A percentile compares a stretch with the other conserved stretches of the same genome.
These are phyloP conservation scores for Hypoxylon sp. DNA, from an alignment of 2,329 filamentous ascomycete genomes.

Conservation along the genomic window DNA sequence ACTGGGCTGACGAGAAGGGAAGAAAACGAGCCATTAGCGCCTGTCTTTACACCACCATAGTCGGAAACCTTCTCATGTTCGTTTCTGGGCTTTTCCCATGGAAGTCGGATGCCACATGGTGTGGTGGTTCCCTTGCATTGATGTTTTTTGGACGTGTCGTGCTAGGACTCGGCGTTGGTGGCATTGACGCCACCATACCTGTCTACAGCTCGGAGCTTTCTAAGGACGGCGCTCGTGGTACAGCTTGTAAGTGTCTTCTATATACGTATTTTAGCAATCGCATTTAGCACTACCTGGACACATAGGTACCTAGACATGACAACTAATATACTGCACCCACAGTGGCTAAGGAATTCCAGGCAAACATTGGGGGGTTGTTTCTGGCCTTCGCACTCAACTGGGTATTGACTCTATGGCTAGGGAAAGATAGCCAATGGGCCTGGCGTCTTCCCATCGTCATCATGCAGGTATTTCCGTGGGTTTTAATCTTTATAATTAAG, in stretches of 20 bases:
- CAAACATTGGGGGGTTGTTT: conserved; percentile 71
- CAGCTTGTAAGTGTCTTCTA: conserved; percentile 52
- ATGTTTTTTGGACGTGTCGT: conserved; percentile 49
- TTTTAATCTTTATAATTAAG: conserved; percentile 64
- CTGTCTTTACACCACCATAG: conserved; percentile 63
- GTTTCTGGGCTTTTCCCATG: conserved; percentile 63
- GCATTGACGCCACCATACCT: conserved; percentile 70
- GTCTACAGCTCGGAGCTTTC: conserved; percentile 69
- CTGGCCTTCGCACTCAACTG: conserved; percentile 72
- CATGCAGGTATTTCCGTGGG: conserved; percentile 69
- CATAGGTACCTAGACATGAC: not conserved
- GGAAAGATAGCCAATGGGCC: conserved; percentile 69
- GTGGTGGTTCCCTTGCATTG: conserved; percentile 60
- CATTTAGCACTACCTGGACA: not conserved
- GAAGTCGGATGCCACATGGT: conserved; percentile 54
- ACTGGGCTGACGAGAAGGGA: conserved; percentile 64
- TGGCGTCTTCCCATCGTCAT: conserved; percentile 71
- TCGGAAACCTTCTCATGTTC: conserved; percentile 72
- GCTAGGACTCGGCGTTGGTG: conserved; percentile 64
- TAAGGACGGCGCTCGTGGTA: conserved; percentile 67
- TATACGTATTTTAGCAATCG: not conserved
- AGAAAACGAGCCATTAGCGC: conserved; percentile 67
- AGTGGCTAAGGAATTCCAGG: conserved; percentile 72
- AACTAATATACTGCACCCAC: conserved; percentile 1
- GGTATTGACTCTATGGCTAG: conserved; percentile 62